Percentiles rank a stretch among this genome's conserved stretches.
These are phyloP conservation scores for Hortaea werneckii DNA, from an alignment of 2,329 filamentous ascomycete genomes.

Conservation along the genomic window DNA sequence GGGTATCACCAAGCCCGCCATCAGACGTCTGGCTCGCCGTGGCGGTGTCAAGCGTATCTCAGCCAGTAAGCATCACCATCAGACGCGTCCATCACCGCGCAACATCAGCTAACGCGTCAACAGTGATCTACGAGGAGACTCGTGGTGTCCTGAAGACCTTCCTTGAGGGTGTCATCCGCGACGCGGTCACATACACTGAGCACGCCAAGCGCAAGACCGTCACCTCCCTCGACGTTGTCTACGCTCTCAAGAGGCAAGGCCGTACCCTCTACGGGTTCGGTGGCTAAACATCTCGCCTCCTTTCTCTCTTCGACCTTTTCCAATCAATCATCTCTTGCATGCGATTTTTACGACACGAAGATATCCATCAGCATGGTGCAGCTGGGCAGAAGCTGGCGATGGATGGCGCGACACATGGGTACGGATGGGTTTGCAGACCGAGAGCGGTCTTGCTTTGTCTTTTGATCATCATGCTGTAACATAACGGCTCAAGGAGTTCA, in stretches of 20 bases:
- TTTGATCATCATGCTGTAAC: constrained; percentile 19
- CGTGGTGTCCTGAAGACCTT: constrained; percentile 75
- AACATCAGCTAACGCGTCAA: constrained; percentile 12
- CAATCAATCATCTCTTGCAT: constrained; percentile 17
- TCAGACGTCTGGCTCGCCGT: constrained; percentile 96
- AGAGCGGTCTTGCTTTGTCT: constrained; percentile 16
- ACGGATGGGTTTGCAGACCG: constrained; percentile 18
- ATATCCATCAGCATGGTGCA: constrained; percentile 27
- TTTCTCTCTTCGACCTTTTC: constrained; percentile 5
- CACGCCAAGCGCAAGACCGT: constrained; percentile 72
- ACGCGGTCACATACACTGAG: constrained; percentile 72
- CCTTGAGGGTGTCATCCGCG: constrained; percentile 71
- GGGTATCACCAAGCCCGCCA: constrained; percentile 97
- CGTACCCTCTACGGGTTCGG: constrained; percentile 60
- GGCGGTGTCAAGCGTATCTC: constrained; percentile 99
- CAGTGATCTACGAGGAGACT: constrained; percentile 75
- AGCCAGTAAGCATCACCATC: constrained; percentile 51
- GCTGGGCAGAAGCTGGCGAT: constrained; percentile 21
- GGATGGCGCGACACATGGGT: constrained; percentile 21
- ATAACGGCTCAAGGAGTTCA: constrained; percentile 22
- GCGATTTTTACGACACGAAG: constrained; percentile 21
- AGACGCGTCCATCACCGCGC: constrained; percentile 9
- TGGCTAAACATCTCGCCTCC: constrained; percentile 39
- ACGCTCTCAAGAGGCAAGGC: constrained; percentile 54
- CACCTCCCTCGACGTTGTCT: constrained; percentile 53